Evolutionary conservation across 164 flowering plant genomes (phyloP).

Genomic region (Hamamelis virginiana): DNA sequence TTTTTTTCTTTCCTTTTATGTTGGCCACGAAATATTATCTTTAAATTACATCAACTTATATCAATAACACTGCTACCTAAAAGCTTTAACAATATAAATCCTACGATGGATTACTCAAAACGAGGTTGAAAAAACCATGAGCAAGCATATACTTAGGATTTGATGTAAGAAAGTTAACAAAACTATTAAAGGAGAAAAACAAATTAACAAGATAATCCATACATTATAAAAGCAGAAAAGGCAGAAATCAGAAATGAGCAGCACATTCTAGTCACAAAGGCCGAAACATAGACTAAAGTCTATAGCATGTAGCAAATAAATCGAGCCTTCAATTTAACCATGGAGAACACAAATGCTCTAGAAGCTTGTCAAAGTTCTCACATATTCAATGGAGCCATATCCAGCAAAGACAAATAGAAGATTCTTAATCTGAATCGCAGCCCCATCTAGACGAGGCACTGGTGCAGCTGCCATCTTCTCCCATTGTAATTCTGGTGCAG

Average conservation of each 20-base stretch:
- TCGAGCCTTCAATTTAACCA: background rate
- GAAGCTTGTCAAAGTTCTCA: slow-evolving; percentile 25
- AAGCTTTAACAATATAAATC: too few relatives aligned
- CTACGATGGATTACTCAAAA: too few relatives aligned
- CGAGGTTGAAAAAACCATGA: too few relatives aligned
- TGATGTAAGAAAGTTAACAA: too few relatives aligned
- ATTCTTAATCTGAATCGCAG: slow-evolving; percentile 62
- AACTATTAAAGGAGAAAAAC: background rate
- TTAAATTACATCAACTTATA: too few relatives aligned
- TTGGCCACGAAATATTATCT: too few relatives aligned
- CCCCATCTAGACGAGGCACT: slow-evolving; percentile 71
- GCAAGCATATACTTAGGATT: too few relatives aligned
- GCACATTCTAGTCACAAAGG: background rate
- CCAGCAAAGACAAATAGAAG: slow-evolving; percentile 68
- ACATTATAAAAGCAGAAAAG: too few relatives aligned
- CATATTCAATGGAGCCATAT: slow-evolving; percentile 60
- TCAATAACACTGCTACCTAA: too few relatives aligned
- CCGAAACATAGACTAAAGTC: too few relatives aligned
- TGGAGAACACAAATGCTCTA: background rate
- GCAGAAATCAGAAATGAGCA: background rate
- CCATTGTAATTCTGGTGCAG: slow-evolving; percentile 59
- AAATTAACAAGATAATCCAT: background rate
- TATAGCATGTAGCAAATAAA: background rate
- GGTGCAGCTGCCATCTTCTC: slow-evolving; percentile 64
- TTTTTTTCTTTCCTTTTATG: too few relatives aligned